These are phyloP conservation scores for Umbelopsis sp. DNA, from an alignment of 192 early-diverging fungal species.

Conservation along the genomic window DNA sequence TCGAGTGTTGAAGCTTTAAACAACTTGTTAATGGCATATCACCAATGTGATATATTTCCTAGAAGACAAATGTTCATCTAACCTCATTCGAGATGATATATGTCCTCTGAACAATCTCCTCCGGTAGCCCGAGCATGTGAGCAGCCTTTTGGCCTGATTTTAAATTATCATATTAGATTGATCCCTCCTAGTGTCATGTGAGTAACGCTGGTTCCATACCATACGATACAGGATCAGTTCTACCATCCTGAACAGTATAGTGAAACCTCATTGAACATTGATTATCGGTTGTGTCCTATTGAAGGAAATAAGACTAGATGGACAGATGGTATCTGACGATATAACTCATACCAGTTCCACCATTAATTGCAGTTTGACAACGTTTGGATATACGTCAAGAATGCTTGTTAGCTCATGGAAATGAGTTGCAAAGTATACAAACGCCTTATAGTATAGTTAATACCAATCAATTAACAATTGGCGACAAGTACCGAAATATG, in stretches of 20 bases:
- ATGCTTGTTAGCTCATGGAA: conserved; percentile 66
- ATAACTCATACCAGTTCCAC: conserved; percentile 34
- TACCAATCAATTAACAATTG: neutral
- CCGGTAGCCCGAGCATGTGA: conserved; percentile 33
- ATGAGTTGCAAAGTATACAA: conserved; percentile 79
- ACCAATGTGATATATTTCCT: neutral
- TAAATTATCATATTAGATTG: neutral
- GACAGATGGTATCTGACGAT: neutral
- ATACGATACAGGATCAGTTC: conserved; percentile 47
- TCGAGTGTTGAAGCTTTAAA: neutral
- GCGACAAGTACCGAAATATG: neutral
- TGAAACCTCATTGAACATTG: conserved; percentile 39
- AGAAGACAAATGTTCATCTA: neutral
- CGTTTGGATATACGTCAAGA: conserved; percentile 57
- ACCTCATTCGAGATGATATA: conserved; percentile 35
- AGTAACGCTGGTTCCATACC: conserved; percentile 30
- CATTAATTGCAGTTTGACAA: conserved; percentile 61
- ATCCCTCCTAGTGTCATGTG: no score
- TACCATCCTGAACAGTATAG: conserved; percentile 50
- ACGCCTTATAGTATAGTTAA: conserved; percentile 29
- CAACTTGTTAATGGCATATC: neutral
- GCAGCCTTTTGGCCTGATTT: conserved; percentile 48
- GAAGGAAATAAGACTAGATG: neutral
- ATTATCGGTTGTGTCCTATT: conserved; percentile 11
- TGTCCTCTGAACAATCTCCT: conserved; percentile 34